Evolutionary conservation across 1,139 yeast genomes (phyloP).

Genomic region (Zygoascus sp.): DNA sequence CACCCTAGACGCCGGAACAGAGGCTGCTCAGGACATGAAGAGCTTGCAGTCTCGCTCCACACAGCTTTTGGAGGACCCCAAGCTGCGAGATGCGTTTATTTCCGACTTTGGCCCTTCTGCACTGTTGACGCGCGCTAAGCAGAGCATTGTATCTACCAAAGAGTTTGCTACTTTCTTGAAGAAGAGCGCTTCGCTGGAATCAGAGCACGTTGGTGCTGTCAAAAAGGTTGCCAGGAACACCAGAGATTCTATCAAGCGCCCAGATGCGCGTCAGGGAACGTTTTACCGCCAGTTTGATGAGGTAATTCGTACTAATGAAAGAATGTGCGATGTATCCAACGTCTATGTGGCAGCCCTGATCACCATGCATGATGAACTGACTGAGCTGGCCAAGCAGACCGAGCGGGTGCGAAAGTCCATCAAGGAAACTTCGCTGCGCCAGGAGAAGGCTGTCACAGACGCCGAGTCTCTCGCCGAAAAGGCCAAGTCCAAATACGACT

Average conservation of each 20-base stretch:
- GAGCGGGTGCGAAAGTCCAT: constrained; percentile 65
- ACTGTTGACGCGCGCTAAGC: constrained; percentile 68
- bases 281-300: constrained; percentile 62
- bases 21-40: background rate
- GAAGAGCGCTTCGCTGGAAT: constrained; percentile 74
- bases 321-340: constrained; percentile 62
- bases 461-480: constrained; percentile 81
- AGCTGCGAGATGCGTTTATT: constrained; percentile 45
- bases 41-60: constrained; percentile 8
- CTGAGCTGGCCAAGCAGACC: constrained; percentile 66
- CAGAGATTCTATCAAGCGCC: constrained; percentile 46
- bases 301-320: constrained; percentile 73
- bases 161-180: constrained; percentile 77
- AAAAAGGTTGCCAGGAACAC: constrained; percentile 60
- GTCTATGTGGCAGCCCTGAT: constrained; percentile 76
- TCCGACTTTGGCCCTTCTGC: constrained; percentile 62
- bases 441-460: constrained; percentile 80
- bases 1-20: background rate
- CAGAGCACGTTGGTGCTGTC: constrained; percentile 69
- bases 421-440: constrained; percentile 76
- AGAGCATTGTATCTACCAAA: constrained; percentile 73
- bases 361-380: constrained; percentile 80
- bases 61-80: constrained; percentile 43
- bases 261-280: constrained; percentile 60
- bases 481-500: constrained; percentile 76